Conservation (phyloP, 768 basidiomycete genomes). For the Kwoniella heveanensis region DNA sequence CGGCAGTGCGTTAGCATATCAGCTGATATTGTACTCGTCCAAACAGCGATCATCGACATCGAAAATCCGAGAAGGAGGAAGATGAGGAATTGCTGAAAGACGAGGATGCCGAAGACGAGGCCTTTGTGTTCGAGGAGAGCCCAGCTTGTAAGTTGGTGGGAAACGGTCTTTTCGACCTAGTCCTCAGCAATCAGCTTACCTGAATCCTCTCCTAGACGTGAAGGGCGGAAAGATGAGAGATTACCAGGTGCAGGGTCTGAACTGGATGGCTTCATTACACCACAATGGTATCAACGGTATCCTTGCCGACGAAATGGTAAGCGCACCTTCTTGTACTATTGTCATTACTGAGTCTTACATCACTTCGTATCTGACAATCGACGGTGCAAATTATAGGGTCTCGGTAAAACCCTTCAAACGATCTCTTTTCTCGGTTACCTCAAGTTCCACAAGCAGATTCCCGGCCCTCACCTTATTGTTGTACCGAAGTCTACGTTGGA, state of each 20-base stretch:
- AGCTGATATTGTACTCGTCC: conserved; percentile 9
- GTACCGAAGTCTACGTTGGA: conserved; percentile 98
- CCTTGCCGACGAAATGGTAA: conserved; percentile 93
- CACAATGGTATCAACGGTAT: conserved; percentile 97
- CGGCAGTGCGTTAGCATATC: not conserved
- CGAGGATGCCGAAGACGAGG: conserved; percentile 83
- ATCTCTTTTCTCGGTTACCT: conserved; percentile 96
- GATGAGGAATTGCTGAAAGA: conserved; percentile 93
- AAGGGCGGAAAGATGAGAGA: conserved; percentile 81
- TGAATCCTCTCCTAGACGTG: conserved; percentile 64
- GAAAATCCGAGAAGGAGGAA: conserved; percentile 97
- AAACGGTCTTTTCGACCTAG: no score
- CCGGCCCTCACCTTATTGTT: conserved; percentile 89
- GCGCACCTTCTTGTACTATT: not conserved
- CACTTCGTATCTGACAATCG: not conserved
- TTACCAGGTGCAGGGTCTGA: conserved; percentile 93
- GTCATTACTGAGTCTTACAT: not conserved
- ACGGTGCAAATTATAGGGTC: conserved; percentile 63
- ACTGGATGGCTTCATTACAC: conserved; percentile 95
- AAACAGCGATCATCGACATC: conserved; percentile 79
- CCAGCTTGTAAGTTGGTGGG: conserved; percentile 77
- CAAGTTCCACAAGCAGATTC: conserved; percentile 72
- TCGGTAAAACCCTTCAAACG: conserved; percentile 97
- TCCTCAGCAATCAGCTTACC: not conserved
- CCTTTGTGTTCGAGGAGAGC: conserved; percentile 91